Conservation (phyloP, 2,329 filamentous ascomycete genomes). For the Aspergillus viridinutans region DNA sequence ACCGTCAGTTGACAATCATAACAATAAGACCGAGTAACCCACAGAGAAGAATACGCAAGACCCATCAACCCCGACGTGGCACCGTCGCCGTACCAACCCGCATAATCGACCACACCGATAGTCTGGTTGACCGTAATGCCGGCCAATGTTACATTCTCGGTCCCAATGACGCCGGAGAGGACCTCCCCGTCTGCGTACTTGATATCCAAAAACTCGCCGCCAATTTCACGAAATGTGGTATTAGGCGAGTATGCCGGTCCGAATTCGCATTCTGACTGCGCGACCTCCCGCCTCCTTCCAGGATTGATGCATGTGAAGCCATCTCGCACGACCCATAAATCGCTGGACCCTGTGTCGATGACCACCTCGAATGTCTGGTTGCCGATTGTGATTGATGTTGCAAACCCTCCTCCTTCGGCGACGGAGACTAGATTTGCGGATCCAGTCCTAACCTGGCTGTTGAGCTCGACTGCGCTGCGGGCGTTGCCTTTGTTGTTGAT, state of each 20-base stretch:
- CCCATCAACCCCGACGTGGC: constrained; percentile 49
- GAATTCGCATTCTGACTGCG: constrained; percentile 14
- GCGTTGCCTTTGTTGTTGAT: not conserved
- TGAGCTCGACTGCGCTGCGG: constrained; percentile 7
- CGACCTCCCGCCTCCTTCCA: constrained; percentile 1
- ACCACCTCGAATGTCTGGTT: constrained; percentile 32
- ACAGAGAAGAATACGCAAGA: constrained; percentile 46
- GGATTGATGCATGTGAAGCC: constrained; percentile 33
- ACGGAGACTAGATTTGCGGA: constrained; percentile 11
- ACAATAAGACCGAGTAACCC: not conserved
- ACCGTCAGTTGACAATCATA: constrained; percentile 35
- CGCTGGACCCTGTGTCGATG: constrained; percentile 47
- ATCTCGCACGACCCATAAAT: constrained; percentile 42
- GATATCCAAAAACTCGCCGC: constrained; percentile 19
- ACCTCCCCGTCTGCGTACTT: constrained; percentile 23
- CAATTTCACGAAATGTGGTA: constrained; percentile 14
- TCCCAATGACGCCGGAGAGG: constrained; percentile 17
- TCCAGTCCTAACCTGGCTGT: not conserved
- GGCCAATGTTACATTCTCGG: constrained; percentile 20
- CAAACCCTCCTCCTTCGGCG: constrained; percentile 13
- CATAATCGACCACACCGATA: constrained; percentile 44
- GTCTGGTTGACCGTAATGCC: constrained; percentile 34
- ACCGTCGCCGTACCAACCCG: constrained; percentile 44
- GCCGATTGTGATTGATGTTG: constrained; percentile 21
- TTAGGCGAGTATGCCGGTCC: constrained; percentile 14